These are phyloP conservation scores for Dioscorea zingiberensis DNA, from an alignment of 106 monocot species.

Conservation along the genomic window DNA sequence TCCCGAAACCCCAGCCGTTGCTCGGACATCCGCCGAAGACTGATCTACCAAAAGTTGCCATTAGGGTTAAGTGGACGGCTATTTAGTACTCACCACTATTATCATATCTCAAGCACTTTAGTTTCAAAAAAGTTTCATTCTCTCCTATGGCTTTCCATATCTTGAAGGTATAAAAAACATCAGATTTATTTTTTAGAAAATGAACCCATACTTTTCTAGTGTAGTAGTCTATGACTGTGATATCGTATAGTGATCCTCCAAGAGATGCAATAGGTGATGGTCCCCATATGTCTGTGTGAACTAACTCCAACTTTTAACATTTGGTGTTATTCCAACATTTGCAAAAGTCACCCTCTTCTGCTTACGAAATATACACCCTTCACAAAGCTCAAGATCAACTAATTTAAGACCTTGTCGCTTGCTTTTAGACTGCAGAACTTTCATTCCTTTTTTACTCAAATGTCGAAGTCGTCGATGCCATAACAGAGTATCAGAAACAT, in stretches of 20 bases:
- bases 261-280: no score
- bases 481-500: no score
- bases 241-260: not conserved
- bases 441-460: not conserved
- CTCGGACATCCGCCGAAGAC: no score
- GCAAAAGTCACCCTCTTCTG: not conserved
- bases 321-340: not conserved
- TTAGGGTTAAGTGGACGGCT: no score
- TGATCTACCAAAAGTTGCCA: no score
- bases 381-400: not conserved
- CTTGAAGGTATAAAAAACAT: slow-evolving; percentile 1
- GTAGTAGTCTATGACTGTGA: not conserved
- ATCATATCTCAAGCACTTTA: not conserved
- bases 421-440: not conserved
- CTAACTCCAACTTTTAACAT: not conserved
- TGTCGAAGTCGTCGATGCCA: no score
- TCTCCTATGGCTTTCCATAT: not conserved
- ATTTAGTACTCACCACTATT: slow-evolving; percentile 5
- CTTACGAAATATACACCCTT: slow-evolving; percentile 4
- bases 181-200: no score
- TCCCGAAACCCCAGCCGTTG: no score
- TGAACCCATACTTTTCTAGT: no score
- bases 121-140: no score
- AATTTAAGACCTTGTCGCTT: not conserved
- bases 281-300: not conserved